Percentiles rank a stretch among this genome's conserved stretches.
These are phyloP conservation scores for Chalciporus sphaerocephalus DNA, from an alignment of 768 basidiomycete genomes.

Conservation along the genomic window DNA sequence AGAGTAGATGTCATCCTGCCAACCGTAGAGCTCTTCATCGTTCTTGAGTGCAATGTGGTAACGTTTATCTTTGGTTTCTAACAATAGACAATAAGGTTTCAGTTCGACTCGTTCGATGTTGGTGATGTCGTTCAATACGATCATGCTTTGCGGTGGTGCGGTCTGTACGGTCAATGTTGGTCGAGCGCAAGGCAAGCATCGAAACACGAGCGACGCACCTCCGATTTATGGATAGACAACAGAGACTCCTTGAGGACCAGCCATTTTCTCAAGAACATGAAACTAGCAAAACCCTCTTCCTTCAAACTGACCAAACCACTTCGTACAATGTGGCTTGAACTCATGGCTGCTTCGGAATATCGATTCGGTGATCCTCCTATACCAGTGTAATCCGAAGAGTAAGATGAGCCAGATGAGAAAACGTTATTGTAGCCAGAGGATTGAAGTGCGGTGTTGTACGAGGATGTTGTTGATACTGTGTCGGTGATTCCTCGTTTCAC, in stretches of 20 bases:
- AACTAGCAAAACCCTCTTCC: slow-evolving; percentile 90
- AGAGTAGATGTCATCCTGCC: slow-evolving; percentile 96
- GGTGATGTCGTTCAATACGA: slow-evolving; percentile 71
- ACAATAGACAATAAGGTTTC: slow-evolving; percentile 88
- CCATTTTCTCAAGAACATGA: slow-evolving; percentile 91
- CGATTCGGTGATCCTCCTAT: slow-evolving; percentile 78
- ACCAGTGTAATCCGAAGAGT: slow-evolving; percentile 66
- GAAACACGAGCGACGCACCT: slow-evolving; percentile 50
- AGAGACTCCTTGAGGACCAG: slow-evolving; percentile 77
- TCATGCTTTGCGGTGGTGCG: slow-evolving; percentile 53
- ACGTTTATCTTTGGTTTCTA: slow-evolving; percentile 83
- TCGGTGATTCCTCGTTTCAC: slow-evolving; percentile 45
- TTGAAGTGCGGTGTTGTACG: slow-evolving; percentile 42
- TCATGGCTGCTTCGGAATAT: slow-evolving; percentile 32
- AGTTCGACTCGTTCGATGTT: slow-evolving; percentile 90
- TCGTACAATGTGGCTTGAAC: slow-evolving; percentile 53
- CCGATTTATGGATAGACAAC: slow-evolving; percentile 83
- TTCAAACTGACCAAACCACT: slow-evolving; percentile 80
- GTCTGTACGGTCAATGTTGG: slow-evolving; percentile 33
- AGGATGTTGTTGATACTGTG: slow-evolving; percentile 18
- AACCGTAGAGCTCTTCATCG: slow-evolving; percentile 96
- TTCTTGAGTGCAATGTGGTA: slow-evolving; percentile 80
- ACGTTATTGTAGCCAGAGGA: slow-evolving; percentile 57
- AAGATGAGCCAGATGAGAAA: slow-evolving; percentile 57
- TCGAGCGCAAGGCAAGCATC: neutral